Percentiles rank a stretch among this genome's conserved stretches.
Evolutionary conservation across 208 protist species (phyloP).

Genomic region (Herpetomonas muscarum): DNA sequence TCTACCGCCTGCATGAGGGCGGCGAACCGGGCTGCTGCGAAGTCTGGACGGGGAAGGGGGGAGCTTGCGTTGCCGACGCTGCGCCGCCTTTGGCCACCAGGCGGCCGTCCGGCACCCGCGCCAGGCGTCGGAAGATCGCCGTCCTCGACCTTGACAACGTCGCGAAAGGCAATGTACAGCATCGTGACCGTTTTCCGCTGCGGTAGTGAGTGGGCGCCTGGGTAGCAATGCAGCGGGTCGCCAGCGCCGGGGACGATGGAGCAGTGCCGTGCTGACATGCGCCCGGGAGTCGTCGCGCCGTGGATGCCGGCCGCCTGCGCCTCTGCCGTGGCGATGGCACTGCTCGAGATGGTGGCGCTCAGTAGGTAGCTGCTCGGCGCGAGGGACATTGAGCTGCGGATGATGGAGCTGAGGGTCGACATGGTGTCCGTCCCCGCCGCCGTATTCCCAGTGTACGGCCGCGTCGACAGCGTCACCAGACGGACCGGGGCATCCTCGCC

Average conservation of each 20-base stretch:
- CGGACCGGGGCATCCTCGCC: too few species aligned
- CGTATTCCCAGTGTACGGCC: too few species aligned
- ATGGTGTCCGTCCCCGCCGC: background rate
- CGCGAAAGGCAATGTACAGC: slow-evolving; percentile 64
- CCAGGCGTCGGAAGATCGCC: background rate
- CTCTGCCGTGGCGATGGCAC: background rate
- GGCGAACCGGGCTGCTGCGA: slow-evolving; percentile 30
- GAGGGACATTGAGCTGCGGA: background rate
- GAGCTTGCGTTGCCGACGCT: slow-evolving; percentile 8
- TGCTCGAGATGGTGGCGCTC: background rate
- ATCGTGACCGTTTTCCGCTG: slow-evolving; percentile 63
- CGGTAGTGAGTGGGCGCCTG: slow-evolving; percentile 20
- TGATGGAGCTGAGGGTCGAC: slow-evolving; percentile 5
- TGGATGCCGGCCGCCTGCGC: too few species aligned
- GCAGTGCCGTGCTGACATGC: too few species aligned
- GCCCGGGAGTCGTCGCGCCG: too few species aligned
- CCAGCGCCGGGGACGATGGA: too few species aligned
- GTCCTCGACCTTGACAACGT: slow-evolving; percentile 22
- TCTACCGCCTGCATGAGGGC: slow-evolving; percentile 49
- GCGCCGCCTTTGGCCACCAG: background rate
- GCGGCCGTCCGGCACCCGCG: background rate
- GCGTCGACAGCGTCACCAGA: background rate
- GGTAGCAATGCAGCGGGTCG: too few species aligned
- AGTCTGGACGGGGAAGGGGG: slow-evolving; percentile 23
- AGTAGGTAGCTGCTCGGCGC: background rate